Base-by-base conservation (phyloP, 1,284 basidiomycete genomes). In the Sporisorium sorghi region DNA sequence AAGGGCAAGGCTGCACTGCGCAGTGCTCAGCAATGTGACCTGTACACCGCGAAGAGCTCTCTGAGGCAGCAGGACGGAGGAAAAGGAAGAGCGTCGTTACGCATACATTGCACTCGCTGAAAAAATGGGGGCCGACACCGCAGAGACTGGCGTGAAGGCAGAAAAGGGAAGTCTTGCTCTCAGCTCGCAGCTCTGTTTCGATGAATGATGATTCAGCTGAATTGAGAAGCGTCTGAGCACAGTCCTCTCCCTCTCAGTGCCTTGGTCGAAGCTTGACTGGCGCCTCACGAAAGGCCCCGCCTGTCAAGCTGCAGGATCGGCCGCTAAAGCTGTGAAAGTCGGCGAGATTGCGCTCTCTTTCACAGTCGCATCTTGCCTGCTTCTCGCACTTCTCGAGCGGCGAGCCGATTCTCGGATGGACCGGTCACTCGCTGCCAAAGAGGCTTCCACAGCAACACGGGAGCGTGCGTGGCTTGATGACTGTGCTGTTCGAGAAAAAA, bases 91-190 rank as follows among this genome's bases (percentile, higher is more conserved):
- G 48, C 47, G 57, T 69, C 67, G 67, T 63, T 48, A 69, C 55
- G 67, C 67, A 69, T 69, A 69, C 43, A 62, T 26, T 14, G n/a
- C 53, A 51, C 44, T 43, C n/a, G 28, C n/a, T n/a, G n/a, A 46
- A n/a, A 24, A 19, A 46, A 14, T 19, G 12, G 14, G 11, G 28
- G 4, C 26, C 7, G 19, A 49, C 47, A 49, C 32, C 32, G 12
- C 28, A 6, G 15, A 30, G 46, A 10, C 28, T 47, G n/a, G n/a
- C 17, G 46, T 28, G 8, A n/a, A 26, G 26, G 17, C 26, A 30
- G 46, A 14, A n/a, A 8, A 10, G 11, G 7, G 1, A n/a, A n/a
- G 9, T 14, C 30, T 30, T 30, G 10, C 28, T n/a, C n/a, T n/a
- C n/a, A n/a, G n/a, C n/a, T n/a, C n/a, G n/a, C n/a, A n/a, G n/a